Evolutionary conservation across 345 rosid species (phyloP).

Genomic region (Citrus hindsii): DNA sequence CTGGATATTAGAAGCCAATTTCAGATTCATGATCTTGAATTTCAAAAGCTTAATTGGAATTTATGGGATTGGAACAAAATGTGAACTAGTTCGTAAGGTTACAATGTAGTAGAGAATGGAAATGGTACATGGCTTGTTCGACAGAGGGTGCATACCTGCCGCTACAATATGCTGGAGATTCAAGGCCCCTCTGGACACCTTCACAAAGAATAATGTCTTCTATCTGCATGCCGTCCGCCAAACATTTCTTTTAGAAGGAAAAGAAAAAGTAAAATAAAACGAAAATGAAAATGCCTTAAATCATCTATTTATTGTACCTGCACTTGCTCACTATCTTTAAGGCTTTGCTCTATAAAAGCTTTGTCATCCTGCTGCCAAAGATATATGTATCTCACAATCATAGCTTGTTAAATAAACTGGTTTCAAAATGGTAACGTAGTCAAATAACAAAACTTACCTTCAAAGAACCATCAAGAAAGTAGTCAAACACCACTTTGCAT

Average conservation of each 20-base stretch:
- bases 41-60: too few relatives aligned
- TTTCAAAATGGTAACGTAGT: too few relatives aligned
- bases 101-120: constrained; percentile 53
- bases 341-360: constrained; percentile 57
- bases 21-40: too few relatives aligned
- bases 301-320: constrained; percentile 39
- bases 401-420: background rate
- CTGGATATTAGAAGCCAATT: too few relatives aligned
- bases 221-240: constrained; percentile 36
- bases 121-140: constrained; percentile 77
- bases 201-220: constrained; percentile 75
- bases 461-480: constrained; percentile 61
- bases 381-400: background rate
- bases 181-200: constrained; percentile 72
- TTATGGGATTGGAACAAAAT: too few relatives aligned
- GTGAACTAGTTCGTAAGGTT: constrained; percentile 25
- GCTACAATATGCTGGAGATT: constrained; percentile 59
- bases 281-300: background rate
- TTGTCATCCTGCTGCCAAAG: constrained; percentile 55
- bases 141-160: constrained; percentile 76
- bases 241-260: background rate
- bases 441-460: constrained; percentile 36
- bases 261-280: background rate
- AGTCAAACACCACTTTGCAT: constrained; percentile 83
- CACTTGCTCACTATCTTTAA: constrained; percentile 67